phyloP scores from a whole-genome alignment of 2,329 filamentous ascomycete genomes.

The Zelopaecilomyces penicillatus region DNA sequence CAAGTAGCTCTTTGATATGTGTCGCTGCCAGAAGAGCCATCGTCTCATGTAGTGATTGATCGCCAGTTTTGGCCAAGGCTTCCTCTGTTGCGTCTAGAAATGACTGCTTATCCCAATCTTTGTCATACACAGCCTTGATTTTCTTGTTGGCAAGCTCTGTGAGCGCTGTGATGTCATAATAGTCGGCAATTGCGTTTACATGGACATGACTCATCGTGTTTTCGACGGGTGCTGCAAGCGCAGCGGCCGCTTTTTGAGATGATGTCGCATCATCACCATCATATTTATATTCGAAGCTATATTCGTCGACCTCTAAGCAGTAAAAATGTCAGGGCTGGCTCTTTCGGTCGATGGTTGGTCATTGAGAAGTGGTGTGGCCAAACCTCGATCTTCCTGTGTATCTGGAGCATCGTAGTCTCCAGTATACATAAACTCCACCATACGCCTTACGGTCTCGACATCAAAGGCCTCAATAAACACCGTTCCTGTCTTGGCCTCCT shows the following conservation, averaged over 20 bases:
- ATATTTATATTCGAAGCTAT: too few relatives aligned
- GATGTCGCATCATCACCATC: too few relatives aligned
- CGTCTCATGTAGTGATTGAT: constrained; percentile 2
- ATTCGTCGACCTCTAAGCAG: too few relatives aligned
- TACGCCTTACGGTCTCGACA: constrained; percentile 10
- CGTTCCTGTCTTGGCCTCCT: constrained; percentile 11
- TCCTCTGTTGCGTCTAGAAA: constrained; percentile 1
- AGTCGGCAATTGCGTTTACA: constrained; percentile 15
- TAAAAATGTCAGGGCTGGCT: too few relatives aligned
- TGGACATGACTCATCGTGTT: constrained; percentile 12
- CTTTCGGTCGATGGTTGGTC: too few relatives aligned
- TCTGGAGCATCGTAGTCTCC: constrained; percentile 11
- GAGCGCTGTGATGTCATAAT: constrained; percentile 12
- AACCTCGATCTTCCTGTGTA: neutral
- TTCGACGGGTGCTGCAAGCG: neutral
- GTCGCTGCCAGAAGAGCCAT: constrained; percentile 1
- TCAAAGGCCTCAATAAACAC: constrained; percentile 12
- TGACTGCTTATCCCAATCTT: constrained; percentile 1
- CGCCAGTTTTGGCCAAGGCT: constrained; percentile 2
- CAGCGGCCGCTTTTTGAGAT: too few relatives aligned
- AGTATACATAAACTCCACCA: constrained; percentile 15
- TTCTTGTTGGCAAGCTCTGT: constrained; percentile 7
- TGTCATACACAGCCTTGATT: constrained; percentile 2
- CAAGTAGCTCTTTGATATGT: neutral
- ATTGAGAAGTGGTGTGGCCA: neutral